Evolutionary conservation across 192 early-diverging fungal species (phyloP), one percentile per base, ranked within the genome.

Genomic region (Mortierella antarctica): DNA sequence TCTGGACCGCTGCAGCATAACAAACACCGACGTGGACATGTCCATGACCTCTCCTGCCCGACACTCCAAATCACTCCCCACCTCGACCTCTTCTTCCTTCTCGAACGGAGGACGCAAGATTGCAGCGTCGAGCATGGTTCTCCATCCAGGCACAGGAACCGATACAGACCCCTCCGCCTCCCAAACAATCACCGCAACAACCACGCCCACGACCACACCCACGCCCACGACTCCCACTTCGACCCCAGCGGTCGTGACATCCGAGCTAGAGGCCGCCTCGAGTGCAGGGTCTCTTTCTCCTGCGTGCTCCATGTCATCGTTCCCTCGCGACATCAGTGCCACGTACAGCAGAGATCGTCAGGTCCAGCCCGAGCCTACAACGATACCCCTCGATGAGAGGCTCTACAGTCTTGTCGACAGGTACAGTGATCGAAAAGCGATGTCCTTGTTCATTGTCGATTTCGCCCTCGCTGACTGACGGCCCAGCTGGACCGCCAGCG

Each of bases 301-400:
- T 47, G 77, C 77, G 12, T 80, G 77, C 70, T 80, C 77, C 53
- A 67, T 80, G 70, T 58, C 64, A 57, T 80, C 77, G n/a, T 72
- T 80, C 55, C 77, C 77, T 62, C 77, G 77, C 31, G 77, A 80
- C 20, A 80, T 80, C 64, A 80, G 77, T 52, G 57, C 70, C 13
- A 57, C 65, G 14, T 80, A 80, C 42, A 56, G 39, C 48, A 41
- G 48, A 21, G 21, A n/a, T n/a, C 31, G 23, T 12, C 45, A 41
- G 31, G 66, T 69, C 40, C 41, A 31, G 41, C 31, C 9, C 52
- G 51, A 46, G 40, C 17, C 41, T 13, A 15, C 55, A 46, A 21
- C 45, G 11, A 23, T 44, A 17, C 31, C 65, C 21, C 51, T 67
- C 7, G 77, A 80, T 57, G 77, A 80, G 65, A 71, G 46, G 45